These are phyloP conservation scores for Firmiana major DNA, from an alignment of 345 rosid species.

Conservation along the genomic window DNA sequence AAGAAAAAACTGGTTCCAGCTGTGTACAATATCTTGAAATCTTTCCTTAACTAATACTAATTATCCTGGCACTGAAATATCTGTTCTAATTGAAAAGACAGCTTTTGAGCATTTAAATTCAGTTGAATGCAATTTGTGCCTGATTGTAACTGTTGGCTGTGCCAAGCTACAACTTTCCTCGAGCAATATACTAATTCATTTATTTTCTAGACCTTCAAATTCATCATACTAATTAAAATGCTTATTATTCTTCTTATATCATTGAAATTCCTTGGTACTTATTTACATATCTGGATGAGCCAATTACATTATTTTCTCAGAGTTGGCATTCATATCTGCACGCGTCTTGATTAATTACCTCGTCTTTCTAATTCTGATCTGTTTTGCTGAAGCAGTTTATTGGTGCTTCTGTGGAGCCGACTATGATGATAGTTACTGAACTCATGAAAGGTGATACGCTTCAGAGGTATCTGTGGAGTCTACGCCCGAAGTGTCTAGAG, in stretches of 20 bases:
- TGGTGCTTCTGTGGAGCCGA: conserved; percentile 55
- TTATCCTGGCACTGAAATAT: not conserved
- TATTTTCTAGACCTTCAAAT: not conserved
- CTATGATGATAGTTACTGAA: conserved; percentile 58
- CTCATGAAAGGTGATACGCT: conserved; percentile 45
- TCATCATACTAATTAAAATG: not conserved
- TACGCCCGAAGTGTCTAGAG: conserved; percentile 41
- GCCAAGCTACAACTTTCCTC: not conserved
- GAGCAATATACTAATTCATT: not conserved
- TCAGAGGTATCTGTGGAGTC: conserved; percentile 39
- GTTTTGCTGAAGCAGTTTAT: conserved; percentile 36
- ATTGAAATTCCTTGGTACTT: not conserved
- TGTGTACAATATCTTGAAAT: not conserved
- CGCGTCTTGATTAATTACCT: not conserved
- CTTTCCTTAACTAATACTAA: not conserved
- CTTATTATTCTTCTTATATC: not conserved
- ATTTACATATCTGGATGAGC: not conserved
- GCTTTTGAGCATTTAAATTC: not conserved
- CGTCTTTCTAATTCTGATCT: too few species aligned
- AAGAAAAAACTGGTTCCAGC: not conserved
- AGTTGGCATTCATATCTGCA: not conserved
- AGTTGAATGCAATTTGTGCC: not conserved
- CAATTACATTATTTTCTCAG: not conserved
- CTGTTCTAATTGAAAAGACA: not conserved
- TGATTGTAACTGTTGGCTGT: not conserved